Percentiles rank a stretch among this genome's conserved stretches.
Conservation (phyloP, 345 rosid genomes). For the Firmiana major region DNA sequence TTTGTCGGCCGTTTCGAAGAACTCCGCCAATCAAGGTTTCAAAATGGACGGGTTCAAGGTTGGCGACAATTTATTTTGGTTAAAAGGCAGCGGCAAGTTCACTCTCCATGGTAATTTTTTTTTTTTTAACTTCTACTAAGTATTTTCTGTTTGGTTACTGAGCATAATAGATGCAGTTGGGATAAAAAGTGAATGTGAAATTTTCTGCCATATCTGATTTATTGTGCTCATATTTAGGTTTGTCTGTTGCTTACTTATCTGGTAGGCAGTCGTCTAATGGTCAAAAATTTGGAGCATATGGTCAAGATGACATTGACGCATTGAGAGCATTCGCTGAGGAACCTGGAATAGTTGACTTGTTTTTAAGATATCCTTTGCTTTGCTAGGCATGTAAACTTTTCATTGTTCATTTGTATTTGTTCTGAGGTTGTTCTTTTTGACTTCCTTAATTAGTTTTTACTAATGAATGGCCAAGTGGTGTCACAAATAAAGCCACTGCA, state of each 20-base stretch:
- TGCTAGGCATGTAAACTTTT: neutral
- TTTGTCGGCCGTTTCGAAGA: slow-evolving; percentile 43
- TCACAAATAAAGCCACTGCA: slow-evolving; percentile 49
- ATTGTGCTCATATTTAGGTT: slow-evolving; percentile 45
- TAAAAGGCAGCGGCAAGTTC: slow-evolving; percentile 92
- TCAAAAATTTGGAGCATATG: slow-evolving; percentile 68
- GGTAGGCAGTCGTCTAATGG: slow-evolving; percentile 56
- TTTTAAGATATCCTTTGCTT: slow-evolving; percentile 80
- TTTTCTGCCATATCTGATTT: slow-evolving; percentile 23
- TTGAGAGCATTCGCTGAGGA: slow-evolving; percentile 94
- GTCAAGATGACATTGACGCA: slow-evolving; percentile 81
- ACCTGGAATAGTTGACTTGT: slow-evolving; percentile 71
- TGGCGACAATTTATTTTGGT: slow-evolving; percentile 65
- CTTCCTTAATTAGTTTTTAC: slow-evolving; percentile 54
- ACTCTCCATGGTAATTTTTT: slow-evolving; percentile 47
- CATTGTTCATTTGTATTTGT: neutral
- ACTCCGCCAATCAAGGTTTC: slow-evolving; percentile 64
- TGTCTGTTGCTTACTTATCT: slow-evolving; percentile 75
- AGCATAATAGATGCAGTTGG: neutral
- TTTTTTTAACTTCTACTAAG: neutral
- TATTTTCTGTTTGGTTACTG: neutral
- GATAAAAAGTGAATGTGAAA: neutral
- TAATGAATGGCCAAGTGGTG: slow-evolving; percentile 93
- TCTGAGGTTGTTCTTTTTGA: slow-evolving; percentile 14
- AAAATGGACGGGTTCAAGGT: slow-evolving; percentile 78